Percentiles rank a stretch among this genome's conserved stretches.
These are phyloP conservation scores for Geotrichum reessii DNA, from an alignment of 1,139 yeast genomes.

Conservation along the genomic window DNA sequence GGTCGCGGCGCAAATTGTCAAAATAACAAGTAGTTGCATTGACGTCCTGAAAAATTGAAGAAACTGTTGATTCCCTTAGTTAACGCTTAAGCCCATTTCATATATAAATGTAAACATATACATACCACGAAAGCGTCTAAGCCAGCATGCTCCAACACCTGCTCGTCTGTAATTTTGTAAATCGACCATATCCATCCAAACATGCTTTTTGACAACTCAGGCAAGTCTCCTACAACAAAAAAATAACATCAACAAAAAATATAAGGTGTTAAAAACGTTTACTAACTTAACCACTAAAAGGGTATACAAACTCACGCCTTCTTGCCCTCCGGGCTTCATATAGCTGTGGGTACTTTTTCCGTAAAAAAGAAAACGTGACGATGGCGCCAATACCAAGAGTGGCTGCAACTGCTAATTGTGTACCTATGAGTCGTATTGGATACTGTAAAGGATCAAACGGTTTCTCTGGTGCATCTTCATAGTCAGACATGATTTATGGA, in stretches of 20 bases:
- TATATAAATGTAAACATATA: neutral
- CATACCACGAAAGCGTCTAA: conserved; percentile 74
- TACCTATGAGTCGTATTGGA: conserved; percentile 25
- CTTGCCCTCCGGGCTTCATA: conserved; percentile 52
- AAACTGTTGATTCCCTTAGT: conserved; percentile 33
- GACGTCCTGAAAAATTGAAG: conserved; percentile 76
- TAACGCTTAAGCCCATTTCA: neutral
- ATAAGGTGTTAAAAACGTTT: no score
- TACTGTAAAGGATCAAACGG: conserved; percentile 20
- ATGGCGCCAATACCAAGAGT: conserved; percentile 61
- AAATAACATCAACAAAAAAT: conserved; percentile 19
- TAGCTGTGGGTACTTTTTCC: conserved; percentile 63
- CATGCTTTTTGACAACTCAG: conserved; percentile 44
- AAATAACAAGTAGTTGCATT: conserved; percentile 52
- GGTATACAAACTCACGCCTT: conserved; percentile 29
- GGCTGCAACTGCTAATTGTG: conserved; percentile 48
- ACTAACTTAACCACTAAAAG: conserved; percentile 47
- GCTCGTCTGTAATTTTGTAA: conserved; percentile 60
- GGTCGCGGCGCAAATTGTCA: conserved; percentile 57
- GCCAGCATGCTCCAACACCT: conserved; percentile 84
- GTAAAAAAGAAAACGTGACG: conserved; percentile 54
- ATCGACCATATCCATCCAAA: conserved; percentile 78
- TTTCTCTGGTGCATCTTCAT: conserved; percentile 17
- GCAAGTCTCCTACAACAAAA: conserved; percentile 40
- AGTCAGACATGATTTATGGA: neutral